Conservation (phyloP, 177 flowering plant species). For the Telopea speciosissima region DNA sequence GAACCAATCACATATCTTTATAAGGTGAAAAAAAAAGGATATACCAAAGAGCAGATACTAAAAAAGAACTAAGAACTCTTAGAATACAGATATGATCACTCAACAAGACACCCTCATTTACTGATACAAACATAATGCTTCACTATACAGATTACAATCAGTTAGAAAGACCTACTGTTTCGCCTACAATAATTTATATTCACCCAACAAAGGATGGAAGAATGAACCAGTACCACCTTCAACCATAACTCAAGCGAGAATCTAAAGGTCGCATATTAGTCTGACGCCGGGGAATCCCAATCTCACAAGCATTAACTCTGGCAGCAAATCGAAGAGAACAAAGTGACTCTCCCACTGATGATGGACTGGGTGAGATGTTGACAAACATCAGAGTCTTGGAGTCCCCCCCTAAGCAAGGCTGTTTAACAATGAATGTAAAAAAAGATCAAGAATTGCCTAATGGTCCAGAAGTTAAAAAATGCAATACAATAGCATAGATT, state of each 20-base stretch:
- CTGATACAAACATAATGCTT: slow-evolving; percentile 14
- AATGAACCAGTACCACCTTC: slow-evolving; percentile 4
- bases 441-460: neutral
- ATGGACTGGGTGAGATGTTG: slow-evolving; percentile 69
- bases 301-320: slow-evolving; percentile 83
- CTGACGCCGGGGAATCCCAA: slow-evolving; percentile 79
- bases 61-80: neutral
- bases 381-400: slow-evolving; percentile 91
- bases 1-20: neutral
- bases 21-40: neutral
- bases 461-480: neutral
- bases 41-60: neutral
- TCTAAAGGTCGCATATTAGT: slow-evolving; percentile 44
- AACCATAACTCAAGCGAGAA: slow-evolving; percentile 64
- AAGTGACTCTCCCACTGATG: slow-evolving; percentile 72
- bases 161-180: slow-evolving; percentile 29
- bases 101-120: neutral
- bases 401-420: slow-evolving; percentile 93
- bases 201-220: neutral
- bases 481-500: neutral
- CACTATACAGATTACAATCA: slow-evolving; percentile 39
- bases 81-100: neutral
- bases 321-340: slow-evolving; percentile 84
- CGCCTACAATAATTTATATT: neutral
- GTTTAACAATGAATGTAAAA: slow-evolving; percentile 9